phyloP scores from a whole-genome alignment of 139 green algal genomes.

The Auxenochlorella protothecoides region DNA sequence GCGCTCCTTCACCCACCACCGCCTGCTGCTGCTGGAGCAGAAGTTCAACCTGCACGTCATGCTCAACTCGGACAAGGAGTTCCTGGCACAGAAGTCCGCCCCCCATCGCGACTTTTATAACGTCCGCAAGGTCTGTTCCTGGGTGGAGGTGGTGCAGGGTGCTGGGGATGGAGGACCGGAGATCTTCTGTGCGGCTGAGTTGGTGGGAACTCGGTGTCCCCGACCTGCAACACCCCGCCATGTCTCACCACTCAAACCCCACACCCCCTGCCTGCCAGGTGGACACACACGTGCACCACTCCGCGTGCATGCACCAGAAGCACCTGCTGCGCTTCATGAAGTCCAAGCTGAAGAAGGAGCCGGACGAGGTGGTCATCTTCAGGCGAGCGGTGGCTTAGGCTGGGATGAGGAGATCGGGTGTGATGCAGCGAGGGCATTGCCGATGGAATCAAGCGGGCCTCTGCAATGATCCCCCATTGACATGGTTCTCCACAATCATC shows the following conservation, averaged over 20 bases:
- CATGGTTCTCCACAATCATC: not conserved
- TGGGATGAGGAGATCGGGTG: not conserved
- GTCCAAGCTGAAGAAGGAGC: constrained; percentile 94
- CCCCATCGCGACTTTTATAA: constrained; percentile 99
- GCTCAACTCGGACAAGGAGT: constrained; percentile 98
- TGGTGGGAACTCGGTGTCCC: too few species aligned
- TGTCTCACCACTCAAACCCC: not conserved
- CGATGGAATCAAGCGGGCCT: too few species aligned
- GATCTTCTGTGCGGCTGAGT: too few species aligned
- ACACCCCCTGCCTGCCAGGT: constrained; percentile 42
- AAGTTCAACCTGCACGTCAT: constrained; percentile 96
- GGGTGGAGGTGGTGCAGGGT: not conserved
- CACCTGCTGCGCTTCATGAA: constrained; percentile 99
- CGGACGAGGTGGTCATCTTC: constrained; percentile 86
- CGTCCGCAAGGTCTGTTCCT: constrained; percentile 79
- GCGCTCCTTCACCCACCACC: constrained; percentile 86
- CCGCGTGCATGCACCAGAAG: constrained; percentile 99
- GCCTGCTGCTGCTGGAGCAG: constrained; percentile 95
- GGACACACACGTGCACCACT: constrained; percentile 97
- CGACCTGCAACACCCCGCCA: not conserved
- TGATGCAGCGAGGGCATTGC: not conserved
- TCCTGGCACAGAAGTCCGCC: constrained; percentile 89
- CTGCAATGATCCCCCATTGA: too few species aligned
- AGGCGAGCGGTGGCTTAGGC: constrained; percentile 1
- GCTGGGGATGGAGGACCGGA: too few species aligned